A percentile compares a stretch with the other conserved stretches of the same genome.
Conservation (phyloP, 768 basidiomycete species). For the Lactifluus pinguis region DNA sequence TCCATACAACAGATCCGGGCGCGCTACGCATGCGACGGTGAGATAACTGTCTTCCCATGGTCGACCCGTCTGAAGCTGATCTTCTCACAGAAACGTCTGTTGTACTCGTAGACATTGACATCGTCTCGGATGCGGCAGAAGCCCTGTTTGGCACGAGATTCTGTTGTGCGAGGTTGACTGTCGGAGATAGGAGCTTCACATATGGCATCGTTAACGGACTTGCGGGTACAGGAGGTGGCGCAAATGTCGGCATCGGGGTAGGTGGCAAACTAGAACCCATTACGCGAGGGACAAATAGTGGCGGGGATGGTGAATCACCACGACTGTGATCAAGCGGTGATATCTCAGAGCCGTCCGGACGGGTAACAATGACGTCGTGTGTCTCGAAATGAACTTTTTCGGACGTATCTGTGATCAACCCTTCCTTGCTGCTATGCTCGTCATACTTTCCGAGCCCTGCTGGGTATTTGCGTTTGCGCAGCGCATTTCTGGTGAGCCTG, state of each 20-base stretch:
- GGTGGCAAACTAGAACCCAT: not conserved
- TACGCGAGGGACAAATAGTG: not conserved
- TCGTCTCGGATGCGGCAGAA: conserved; percentile 12
- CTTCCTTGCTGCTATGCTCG: conserved; percentile 13
- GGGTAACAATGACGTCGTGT: conserved; percentile 14
- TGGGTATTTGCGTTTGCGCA: conserved; percentile 14
- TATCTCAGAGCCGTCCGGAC: conserved; percentile 16
- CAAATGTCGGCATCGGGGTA: conserved; percentile 15
- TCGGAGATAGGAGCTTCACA: conserved; percentile 17
- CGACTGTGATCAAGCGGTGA: conserved; percentile 5
- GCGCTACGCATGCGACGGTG: conserved; percentile 19
- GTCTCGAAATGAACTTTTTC: conserved; percentile 7
- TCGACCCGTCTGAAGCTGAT: conserved; percentile 2
- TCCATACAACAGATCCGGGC: conserved; percentile 17
- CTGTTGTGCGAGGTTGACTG: conserved; percentile 15
- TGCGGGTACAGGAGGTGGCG: conserved; percentile 11
- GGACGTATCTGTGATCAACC: conserved; percentile 8
- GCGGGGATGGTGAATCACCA: conserved; percentile 4
- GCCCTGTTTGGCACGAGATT: conserved; percentile 12
- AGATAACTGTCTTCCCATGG: conserved; percentile 3
- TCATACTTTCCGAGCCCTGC: conserved; percentile 6
- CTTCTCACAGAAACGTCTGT: conserved; percentile 7
- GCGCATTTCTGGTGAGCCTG: conserved; percentile 14
- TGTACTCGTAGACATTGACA: conserved; percentile 13
- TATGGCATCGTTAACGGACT: conserved; percentile 8